Evolutionary conservation across 2,329 filamentous ascomycete genomes (phyloP).

Genomic region (Colletotrichum chlorophyti): DNA sequence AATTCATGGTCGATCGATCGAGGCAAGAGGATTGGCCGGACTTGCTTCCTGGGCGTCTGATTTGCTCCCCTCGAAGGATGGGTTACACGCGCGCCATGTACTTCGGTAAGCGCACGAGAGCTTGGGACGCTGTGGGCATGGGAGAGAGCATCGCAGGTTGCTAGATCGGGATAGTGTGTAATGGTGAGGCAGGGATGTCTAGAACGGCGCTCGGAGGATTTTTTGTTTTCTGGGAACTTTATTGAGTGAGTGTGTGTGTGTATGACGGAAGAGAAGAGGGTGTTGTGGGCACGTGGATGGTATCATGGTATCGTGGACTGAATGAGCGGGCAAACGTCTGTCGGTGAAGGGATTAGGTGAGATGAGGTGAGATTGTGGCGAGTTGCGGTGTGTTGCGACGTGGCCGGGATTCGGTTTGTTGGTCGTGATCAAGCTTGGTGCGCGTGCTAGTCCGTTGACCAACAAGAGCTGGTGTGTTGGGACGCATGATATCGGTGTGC

Average conservation of each 20-base stretch:
- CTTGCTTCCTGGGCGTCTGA: background rate
- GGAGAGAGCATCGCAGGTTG: background rate
- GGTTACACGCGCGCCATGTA: background rate
- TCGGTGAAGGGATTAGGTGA: background rate
- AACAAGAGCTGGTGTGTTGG: no score
- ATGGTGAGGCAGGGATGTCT: background rate
- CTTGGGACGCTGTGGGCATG: background rate
- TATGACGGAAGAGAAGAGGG: constrained; percentile 1
- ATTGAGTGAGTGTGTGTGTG: background rate
- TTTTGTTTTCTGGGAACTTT: background rate
- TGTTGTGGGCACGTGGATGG: constrained; percentile 20
- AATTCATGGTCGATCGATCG: no score
- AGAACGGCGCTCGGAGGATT: no score
- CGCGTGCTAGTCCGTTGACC: no score
- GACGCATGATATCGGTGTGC: no score
- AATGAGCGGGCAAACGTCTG: no score
- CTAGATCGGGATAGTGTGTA: background rate
- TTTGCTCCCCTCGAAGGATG: no score
- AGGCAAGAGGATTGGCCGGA: no score
- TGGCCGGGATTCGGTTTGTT: no score
- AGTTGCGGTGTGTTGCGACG: background rate
- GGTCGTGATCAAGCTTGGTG: no score
- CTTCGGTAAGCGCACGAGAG: background rate
- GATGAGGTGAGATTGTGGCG: background rate
- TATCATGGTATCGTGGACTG: constrained; percentile 17